These are phyloP conservation scores for Barnettozyma pratensis DNA, from an alignment of 805 yeast genomes.

Conservation along the genomic window DNA sequence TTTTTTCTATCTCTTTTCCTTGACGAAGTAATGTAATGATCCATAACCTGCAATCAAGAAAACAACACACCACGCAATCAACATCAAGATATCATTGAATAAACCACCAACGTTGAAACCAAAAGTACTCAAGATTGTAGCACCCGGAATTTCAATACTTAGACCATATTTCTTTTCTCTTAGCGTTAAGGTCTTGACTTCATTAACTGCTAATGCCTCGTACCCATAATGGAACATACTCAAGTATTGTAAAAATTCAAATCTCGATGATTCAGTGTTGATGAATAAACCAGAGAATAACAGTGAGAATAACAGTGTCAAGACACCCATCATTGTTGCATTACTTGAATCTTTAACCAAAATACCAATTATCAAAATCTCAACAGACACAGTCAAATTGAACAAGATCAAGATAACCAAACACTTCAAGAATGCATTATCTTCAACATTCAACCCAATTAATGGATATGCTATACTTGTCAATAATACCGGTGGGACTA, in stretches of 20 bases:
- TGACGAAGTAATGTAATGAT: slow-evolving; percentile 65
- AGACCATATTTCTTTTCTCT: slow-evolving; percentile 89
- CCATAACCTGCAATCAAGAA: slow-evolving; percentile 70
- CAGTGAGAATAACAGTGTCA: slow-evolving; percentile 77
- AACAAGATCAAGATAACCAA: slow-evolving; percentile 69
- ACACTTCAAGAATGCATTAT: slow-evolving; percentile 67
- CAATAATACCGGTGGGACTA: slow-evolving; percentile 86
- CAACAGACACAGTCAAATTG: slow-evolving; percentile 81
- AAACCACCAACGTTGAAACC: slow-evolving; percentile 86
- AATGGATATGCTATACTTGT: slow-evolving; percentile 82
- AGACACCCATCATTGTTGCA: slow-evolving; percentile 83
- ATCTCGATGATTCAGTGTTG: slow-evolving; percentile 62
- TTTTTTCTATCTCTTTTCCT: slow-evolving; percentile 49
- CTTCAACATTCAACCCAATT: slow-evolving; percentile 79
- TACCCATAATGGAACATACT: slow-evolving; percentile 95
- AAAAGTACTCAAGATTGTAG: slow-evolving; percentile 90
- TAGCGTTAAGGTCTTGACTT: slow-evolving; percentile 79
- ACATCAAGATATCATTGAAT: slow-evolving; percentile 55
- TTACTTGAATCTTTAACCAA: slow-evolving; percentile 85
- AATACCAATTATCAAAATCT: slow-evolving; percentile 84
- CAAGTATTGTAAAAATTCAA: slow-evolving; percentile 73
- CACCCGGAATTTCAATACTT: slow-evolving; percentile 95
- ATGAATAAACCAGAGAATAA: slow-evolving; percentile 92
- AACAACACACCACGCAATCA: slow-evolving; percentile 49
- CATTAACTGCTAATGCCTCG: slow-evolving; percentile 88